Conservation (phyloP, 1,284 basidiomycete genomes). For the Phenoliferia sp. region DNA sequence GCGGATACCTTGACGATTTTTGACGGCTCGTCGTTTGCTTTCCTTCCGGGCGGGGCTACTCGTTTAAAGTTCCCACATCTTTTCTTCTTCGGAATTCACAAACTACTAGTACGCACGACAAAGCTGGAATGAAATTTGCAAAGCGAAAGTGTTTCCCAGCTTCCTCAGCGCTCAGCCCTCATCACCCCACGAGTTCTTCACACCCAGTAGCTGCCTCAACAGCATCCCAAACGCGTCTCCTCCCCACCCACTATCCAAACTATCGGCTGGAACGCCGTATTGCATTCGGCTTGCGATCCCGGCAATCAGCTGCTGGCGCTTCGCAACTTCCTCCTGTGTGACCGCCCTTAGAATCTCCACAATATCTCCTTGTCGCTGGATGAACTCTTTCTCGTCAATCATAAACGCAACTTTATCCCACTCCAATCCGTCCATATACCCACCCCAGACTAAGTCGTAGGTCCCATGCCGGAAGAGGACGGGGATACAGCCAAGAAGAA, state of each 20-base stretch:
- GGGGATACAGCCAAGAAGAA: constrained; percentile 31
- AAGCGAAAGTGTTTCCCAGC: too few species aligned
- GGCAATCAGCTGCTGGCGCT: not conserved
- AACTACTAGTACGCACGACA: too few species aligned
- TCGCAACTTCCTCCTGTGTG: not conserved
- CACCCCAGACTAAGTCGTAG: constrained; percentile 18
- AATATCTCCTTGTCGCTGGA: not conserved
- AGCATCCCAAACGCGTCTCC: not conserved
- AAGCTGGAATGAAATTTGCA: too few species aligned
- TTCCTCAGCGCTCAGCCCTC: too few species aligned
- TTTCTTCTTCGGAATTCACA: too few species aligned
- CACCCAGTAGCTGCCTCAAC: not conserved
- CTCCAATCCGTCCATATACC: not conserved
- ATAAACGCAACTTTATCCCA: not conserved
- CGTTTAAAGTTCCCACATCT: too few species aligned
- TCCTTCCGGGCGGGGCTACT: too few species aligned
- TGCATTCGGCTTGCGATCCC: not conserved
- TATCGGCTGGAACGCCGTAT: not conserved
- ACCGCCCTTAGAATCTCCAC: not conserved
- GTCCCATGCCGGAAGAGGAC: constrained; percentile 27
- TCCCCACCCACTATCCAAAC: not conserved
- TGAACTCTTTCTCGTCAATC: not conserved
- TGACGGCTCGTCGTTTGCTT: too few species aligned
- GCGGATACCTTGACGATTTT: too few species aligned
- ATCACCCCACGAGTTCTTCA: not conserved